Percentiles rank a stretch among this genome's conserved stretches.
Conservation (phyloP, 73 alveolate genomes). For the Loxodes magnus region DNA sequence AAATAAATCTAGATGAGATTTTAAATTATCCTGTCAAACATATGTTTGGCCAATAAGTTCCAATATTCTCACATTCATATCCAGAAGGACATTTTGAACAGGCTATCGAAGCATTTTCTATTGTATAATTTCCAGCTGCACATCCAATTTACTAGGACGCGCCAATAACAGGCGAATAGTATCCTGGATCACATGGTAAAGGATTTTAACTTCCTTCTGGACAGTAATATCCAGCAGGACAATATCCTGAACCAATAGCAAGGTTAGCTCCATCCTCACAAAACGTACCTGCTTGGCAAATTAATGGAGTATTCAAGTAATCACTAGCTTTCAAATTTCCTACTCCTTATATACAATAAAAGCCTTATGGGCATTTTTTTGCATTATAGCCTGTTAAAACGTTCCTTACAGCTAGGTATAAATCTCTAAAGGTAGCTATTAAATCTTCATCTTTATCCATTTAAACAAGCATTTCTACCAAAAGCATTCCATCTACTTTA, state of each 20-base stretch:
- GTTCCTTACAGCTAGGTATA: too few relatives aligned
- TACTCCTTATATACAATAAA: constrained; percentile 55
- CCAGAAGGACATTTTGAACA: constrained; percentile 81
- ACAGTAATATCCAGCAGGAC: constrained; percentile 69
- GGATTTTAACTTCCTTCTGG: constrained; percentile 51
- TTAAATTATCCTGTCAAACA: constrained; percentile 55
- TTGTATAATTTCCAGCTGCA: constrained; percentile 55
- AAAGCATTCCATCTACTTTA: too few relatives aligned
- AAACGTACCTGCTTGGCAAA: constrained; percentile 59
- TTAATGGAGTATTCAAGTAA: constrained; percentile 28
- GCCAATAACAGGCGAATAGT: constrained; percentile 24
- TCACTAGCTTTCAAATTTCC: constrained; percentile 22
- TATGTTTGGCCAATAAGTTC: constrained; percentile 72
- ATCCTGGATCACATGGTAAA: constrained; percentile 38
- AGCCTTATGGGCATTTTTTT: constrained; percentile 53
- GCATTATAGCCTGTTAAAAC: constrained; percentile 9
- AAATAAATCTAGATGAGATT: constrained; percentile 39
- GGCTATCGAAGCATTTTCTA: constrained; percentile 21
- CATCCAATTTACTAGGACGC: constrained; percentile 42
- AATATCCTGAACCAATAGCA: constrained; percentile 57
- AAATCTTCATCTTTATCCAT: too few relatives aligned
- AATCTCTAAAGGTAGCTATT: too few relatives aligned
- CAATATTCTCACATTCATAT: constrained; percentile 60
- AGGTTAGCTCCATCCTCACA: constrained; percentile 57
- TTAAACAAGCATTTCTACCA: too few relatives aligned